A percentile compares a stretch with the other conserved stretches of the same genome.
phyloP scores from a whole-genome alignment of 495 filamentous ascomycete species.

The Penicillium pulvis region DNA sequence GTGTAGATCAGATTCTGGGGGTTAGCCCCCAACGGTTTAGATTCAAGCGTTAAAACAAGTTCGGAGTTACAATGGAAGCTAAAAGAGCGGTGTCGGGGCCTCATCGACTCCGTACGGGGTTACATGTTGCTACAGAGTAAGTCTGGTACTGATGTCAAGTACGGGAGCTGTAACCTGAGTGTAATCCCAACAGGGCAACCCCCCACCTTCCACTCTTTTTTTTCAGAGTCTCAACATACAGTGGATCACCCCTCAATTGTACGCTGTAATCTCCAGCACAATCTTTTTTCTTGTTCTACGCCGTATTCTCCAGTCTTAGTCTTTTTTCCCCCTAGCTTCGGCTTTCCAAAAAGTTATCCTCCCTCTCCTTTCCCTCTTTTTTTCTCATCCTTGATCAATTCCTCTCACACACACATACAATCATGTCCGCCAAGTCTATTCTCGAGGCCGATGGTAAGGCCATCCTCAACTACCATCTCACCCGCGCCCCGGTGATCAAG shows the following conservation, averaged over 20 bases:
- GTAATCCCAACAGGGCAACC: conserved; percentile 11
- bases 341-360: conserved; percentile 15
- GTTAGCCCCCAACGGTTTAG: conserved; percentile 6
- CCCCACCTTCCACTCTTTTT: conserved; percentile 7
- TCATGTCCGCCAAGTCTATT: conserved; percentile 98
- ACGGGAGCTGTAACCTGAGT: neutral
- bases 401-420: conserved; percentile 32
- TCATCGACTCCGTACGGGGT: no score
- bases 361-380: conserved; percentile 17
- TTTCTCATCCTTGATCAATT: conserved; percentile 15
- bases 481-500: conserved; percentile 95
- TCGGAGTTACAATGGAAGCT: neutral
- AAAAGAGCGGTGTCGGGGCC: conserved; percentile 1
- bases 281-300: conserved; percentile 29
- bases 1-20: conserved; percentile 17
- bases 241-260: conserved; percentile 33
- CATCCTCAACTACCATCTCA: conserved; percentile 99
- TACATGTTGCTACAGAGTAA: neutral
- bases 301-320: conserved; percentile 26
- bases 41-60: neutral
- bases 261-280: conserved; percentile 41
- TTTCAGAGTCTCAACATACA: conserved; percentile 19
- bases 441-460: conserved; percentile 99
- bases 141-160: neutral
- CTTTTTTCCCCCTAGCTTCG: conserved; percentile 7